A percentile compares a stretch with the other conserved stretches of the same genome.
phyloP scores from a whole-genome alignment of 441 rosid species.

The Corymbia calophylla region DNA sequence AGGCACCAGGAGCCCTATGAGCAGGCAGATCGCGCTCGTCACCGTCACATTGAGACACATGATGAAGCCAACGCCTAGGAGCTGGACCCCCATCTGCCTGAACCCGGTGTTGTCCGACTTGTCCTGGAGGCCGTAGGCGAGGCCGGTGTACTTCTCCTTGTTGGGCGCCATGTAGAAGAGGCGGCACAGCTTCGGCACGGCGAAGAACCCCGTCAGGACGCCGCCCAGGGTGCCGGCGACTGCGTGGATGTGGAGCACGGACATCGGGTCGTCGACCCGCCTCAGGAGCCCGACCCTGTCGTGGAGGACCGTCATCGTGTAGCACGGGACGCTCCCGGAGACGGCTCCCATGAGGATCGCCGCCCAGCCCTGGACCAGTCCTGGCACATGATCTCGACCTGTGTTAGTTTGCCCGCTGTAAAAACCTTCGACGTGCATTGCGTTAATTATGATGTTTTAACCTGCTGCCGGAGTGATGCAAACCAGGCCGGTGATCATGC shows the following conservation, averaged over 20 bases:
- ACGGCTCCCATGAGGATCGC: background rate
- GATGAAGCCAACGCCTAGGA: too few relatives aligned
- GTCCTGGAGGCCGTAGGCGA: slow-evolving; percentile 2
- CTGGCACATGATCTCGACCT: background rate
- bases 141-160: slow-evolving; percentile 30
- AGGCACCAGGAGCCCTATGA: slow-evolving; percentile 14
- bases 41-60: too few relatives aligned
- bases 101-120: too few relatives aligned
- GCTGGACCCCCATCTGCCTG: too few relatives aligned
- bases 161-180: slow-evolving; percentile 29
- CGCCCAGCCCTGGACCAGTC: background rate
- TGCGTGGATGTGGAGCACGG: background rate
- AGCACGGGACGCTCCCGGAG: background rate
- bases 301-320: background rate
- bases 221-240: fast-evolving
- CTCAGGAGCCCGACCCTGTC: background rate
- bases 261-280: background rate
- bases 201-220: background rate
- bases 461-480: background rate
- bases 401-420: background rate
- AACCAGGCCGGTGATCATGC: background rate
- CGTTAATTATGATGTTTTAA: background rate
- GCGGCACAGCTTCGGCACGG: slow-evolving; percentile 9
- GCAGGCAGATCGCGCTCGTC: too few relatives aligned
- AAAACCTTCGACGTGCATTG: background rate